These are phyloP conservation scores for Monosporozyma aerobia DNA, from an alignment of 805 yeast species.

Conservation along the genomic window DNA sequence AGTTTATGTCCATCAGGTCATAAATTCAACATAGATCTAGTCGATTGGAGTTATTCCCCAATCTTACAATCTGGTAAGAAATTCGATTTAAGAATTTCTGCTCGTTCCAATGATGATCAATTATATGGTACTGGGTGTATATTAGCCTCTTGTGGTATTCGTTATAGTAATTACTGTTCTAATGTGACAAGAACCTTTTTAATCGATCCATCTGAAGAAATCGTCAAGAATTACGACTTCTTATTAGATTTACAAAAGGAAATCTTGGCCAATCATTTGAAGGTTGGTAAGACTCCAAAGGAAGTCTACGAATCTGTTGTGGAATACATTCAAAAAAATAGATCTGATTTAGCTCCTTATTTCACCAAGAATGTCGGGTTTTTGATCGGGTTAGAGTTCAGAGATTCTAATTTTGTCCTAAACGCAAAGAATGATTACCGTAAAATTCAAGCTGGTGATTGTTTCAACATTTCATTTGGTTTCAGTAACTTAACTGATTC, in stretches of 20 bases:
- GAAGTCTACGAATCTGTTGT: conserved; percentile 57
- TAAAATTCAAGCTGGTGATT: conserved; percentile 58
- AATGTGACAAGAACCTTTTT: conserved; percentile 80
- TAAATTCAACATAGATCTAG: conserved; percentile 63
- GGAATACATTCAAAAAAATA: conserved; percentile 49
- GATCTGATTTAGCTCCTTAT: conserved; percentile 53
- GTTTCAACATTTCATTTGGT: conserved; percentile 69
- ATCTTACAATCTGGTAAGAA: conserved; percentile 82
- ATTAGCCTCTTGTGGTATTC: conserved; percentile 71
- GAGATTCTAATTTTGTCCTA: conserved; percentile 68
- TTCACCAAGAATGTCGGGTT: conserved; percentile 81
- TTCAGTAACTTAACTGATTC: conserved; percentile 52
- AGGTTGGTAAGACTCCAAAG: conserved; percentile 59
- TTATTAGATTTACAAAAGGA: conserved; percentile 60
- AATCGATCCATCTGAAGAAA: conserved; percentile 76
- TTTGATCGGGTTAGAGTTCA: conserved; percentile 79
- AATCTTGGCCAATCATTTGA: conserved; percentile 46
- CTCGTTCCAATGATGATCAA: conserved; percentile 58
- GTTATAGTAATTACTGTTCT: conserved; percentile 84
- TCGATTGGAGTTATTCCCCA: conserved; percentile 94
- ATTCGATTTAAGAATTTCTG: conserved; percentile 77
- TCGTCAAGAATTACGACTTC: conserved; percentile 72
- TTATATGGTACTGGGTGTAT: conserved; percentile 70
- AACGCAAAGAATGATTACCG: conserved; percentile 61
- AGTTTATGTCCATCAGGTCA: conserved; percentile 34